These are phyloP conservation scores for Volvariella volvacea DNA, from an alignment of 1,284 basidiomycete genomes.

Conservation along the genomic window DNA sequence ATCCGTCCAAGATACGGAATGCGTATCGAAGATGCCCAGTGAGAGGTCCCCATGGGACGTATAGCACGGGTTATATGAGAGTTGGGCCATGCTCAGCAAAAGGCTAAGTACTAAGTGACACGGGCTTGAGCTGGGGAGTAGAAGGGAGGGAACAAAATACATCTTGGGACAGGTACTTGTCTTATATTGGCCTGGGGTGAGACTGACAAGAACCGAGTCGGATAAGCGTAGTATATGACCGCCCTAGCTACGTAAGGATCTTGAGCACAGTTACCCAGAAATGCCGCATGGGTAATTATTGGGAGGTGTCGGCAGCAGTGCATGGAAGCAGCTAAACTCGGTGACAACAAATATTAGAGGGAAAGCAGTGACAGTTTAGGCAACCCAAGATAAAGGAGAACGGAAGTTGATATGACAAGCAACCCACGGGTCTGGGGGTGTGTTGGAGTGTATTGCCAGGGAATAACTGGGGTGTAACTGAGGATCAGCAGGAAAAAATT, in stretches of 20 bases:
- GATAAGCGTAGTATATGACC: conserved; percentile 9
- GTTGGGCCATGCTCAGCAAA: too few species aligned
- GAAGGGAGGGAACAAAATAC: conserved; percentile 5
- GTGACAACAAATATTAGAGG: conserved; percentile 9
- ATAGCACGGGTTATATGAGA: background rate
- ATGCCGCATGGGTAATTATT: conserved; percentile 12
- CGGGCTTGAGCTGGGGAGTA: conserved; percentile 5
- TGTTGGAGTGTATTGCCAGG: background rate
- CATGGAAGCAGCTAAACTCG: conserved; percentile 11
- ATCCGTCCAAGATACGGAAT: too few species aligned
- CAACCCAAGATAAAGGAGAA: background rate
- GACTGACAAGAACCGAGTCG: conserved; percentile 14
- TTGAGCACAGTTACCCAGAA: conserved; percentile 9
- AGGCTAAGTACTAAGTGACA: too few species aligned
- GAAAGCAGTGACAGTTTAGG: too few species aligned
- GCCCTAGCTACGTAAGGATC: conserved; percentile 16
- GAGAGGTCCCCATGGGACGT: background rate
- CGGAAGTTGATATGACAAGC: conserved; percentile 9
- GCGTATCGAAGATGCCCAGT: background rate
- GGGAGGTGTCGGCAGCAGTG: conserved; percentile 8
- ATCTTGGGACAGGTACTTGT: conserved; percentile 2
- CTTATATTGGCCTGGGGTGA: conserved; percentile 19
- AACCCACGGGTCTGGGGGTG: background rate
- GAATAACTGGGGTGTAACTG: background rate
- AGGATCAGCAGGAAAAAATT: conserved; percentile 3